Conservation (phyloP, 108 stramenopile genomes). For the Chaetoceros muelleri region DNA sequence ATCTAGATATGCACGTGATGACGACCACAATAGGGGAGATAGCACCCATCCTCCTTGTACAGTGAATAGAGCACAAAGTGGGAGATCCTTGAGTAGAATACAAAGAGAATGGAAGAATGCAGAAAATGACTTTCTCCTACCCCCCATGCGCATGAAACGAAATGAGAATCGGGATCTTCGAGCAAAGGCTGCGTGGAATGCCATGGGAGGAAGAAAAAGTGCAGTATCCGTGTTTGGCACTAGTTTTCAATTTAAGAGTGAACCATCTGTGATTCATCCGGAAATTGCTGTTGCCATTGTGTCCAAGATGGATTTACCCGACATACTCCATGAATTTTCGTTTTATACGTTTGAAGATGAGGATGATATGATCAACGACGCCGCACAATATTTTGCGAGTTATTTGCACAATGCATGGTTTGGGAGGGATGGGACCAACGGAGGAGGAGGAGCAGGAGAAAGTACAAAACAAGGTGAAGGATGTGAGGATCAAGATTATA, state of each 20-base stretch:
- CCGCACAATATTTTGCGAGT: conserved; percentile 78
- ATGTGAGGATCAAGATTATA: too few relatives aligned
- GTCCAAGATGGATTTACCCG: conserved; percentile 54
- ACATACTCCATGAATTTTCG: conserved; percentile 50
- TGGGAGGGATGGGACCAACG: conserved; percentile 6
- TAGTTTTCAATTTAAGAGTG: background rate
- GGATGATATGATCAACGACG: conserved; percentile 84
- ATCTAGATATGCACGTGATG: too few relatives aligned
- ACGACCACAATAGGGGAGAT: too few relatives aligned
- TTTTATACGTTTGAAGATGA: conserved; percentile 82
- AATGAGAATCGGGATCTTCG: background rate
- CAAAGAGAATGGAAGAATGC: too few relatives aligned
- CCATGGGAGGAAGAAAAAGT: background rate
- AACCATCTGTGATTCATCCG: background rate
- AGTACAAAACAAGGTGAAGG: too few relatives aligned
- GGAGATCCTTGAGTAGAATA: too few relatives aligned
- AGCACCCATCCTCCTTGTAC: too few relatives aligned
- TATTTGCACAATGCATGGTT: conserved; percentile 70
- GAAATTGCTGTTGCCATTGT: conserved; percentile 28
- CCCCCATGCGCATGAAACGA: background rate
- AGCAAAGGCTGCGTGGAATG: too few relatives aligned
- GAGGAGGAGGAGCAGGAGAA: too few relatives aligned
- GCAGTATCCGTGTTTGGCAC: background rate
- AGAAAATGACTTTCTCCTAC: too few relatives aligned
- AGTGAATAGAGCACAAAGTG: too few relatives aligned